Base-by-base conservation (phyloP, 495 filamentous ascomycete species). In the Collariella sp. region DNA sequence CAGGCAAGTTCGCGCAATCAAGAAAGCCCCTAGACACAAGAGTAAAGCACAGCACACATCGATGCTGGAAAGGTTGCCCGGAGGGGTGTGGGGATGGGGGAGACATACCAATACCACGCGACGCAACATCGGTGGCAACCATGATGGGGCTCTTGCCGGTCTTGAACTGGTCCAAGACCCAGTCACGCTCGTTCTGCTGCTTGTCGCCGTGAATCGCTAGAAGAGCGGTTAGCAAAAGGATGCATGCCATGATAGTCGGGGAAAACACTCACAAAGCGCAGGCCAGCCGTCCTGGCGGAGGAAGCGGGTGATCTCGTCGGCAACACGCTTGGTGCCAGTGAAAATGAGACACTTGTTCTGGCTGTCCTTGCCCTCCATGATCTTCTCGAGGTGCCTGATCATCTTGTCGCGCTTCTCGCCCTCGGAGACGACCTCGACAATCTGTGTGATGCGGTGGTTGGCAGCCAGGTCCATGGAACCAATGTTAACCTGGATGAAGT, bases 71-170 rank as follows among this genome's bases (percentile, higher is more conserved):
- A 75, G 39, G 70, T 82, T 76, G 76, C 74, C 71, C 71, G 69
- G 66, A 66, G 70, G 72, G 65, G 70, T 69, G 56, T 67, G 63
- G 56, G 63, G 60, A 67, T 67, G 66, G 20, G n/a, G 46, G 31
- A 81, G 86, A 94, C 93, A 95, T 96, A 98, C 93, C 93, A 79
- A 98, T 98, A 83, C 93, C 93, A 80, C 93, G 87, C 55, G 94
- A 96, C 66, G 93, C 93, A 62, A 98, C 93, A 75, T 98, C 93
- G 47, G 93, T 98, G 66, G 93, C 93, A 70, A 98, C 93, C 79
- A 98, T 94, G 70, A 98, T 88, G 41, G 91, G 90, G 65, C 86
- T 89, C 70, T 86, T 83, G 74, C 93, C 91, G 61, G 89, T 89
- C 83, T 97, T 98, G 81, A 98, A 98, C 70, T 98, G 93, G 68